Base-by-base conservation (phyloP, 768 basidiomycete species). In the Leccinum subtestaceum region DNA sequence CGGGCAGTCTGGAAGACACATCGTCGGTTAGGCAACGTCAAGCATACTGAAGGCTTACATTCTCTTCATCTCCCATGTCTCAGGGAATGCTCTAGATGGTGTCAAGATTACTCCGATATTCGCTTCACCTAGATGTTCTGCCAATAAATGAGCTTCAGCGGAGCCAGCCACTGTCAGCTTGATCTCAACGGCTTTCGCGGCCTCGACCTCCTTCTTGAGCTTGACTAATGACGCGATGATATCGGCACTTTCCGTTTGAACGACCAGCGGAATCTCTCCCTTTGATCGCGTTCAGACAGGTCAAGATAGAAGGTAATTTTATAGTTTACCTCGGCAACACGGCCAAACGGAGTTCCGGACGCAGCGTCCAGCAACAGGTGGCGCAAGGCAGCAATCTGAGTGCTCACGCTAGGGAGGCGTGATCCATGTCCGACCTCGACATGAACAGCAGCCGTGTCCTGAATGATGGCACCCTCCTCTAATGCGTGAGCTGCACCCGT, bases 161-260 rank as follows among this genome's bases (percentile, higher is more conserved):
- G 81, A 91, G 23, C 88, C 87, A 12, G 81, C 77, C 61, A 93
- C 82, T 3, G 87, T 85, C 69, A 89, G 63, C 59, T 75, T 79
- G 50, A 90, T 77, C 8, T 67, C 64, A 1, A 64, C 70, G n/a
- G 75, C 71, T 17, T 74, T 82, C 36, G 67, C 72, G 11, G 69
- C 59, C 65, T 89, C 86, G 1, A 87, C 75, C 64, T 90, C 83
- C 54, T 75, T 74, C 72, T 90, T 91, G 57, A 96, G 77, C 25
- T 80, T 70, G 47, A 95, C 77, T 34, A 95, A 72, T 1, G 88
- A 84, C 1, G 89, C 91, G 61, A 95, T 95, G 53, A 89, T 77
- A 70, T 95, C 94, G 4, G 91, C 93, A 64, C 79, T 92, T 62
- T 88, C 77, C 2, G 83, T 85, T 55, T 87, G 83, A 8, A 93